Conservation (phyloP, 495 filamentous ascomycete genomes). For the Hyaloscypha hepaticicola region DNA sequence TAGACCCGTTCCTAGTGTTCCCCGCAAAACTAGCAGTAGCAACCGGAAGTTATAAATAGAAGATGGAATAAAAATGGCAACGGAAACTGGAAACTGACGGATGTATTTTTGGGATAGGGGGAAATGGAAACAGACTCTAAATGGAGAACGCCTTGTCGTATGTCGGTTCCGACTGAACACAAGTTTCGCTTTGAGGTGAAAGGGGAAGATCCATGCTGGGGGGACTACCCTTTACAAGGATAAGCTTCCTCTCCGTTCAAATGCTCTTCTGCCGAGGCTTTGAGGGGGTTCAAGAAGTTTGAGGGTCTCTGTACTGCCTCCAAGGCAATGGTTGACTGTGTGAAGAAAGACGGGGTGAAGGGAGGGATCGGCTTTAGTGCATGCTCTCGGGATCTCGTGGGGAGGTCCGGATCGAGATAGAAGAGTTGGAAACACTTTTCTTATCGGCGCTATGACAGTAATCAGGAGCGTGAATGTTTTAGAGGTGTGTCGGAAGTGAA, state of each 20-base stretch:
- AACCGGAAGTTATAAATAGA: background rate
- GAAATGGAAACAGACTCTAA: conserved; percentile 10
- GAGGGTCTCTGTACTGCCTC: conserved; percentile 7
- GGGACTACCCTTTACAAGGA: conserved; percentile 10
- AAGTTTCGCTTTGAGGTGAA: conserved; percentile 14
- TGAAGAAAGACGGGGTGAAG: background rate
- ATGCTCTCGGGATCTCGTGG: background rate
- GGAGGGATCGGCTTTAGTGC: background rate
- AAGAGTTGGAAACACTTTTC: background rate
- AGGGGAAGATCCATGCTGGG: conserved; percentile 5
- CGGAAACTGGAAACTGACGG: background rate
- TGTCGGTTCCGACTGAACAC: conserved; percentile 10
- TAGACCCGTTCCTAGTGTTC: background rate
- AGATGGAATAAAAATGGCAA: no score
- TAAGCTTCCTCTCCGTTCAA: background rate
- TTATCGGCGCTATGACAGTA: background rate
- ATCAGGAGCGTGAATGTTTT: background rate
- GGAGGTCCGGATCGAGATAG: background rate
- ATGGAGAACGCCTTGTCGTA: conserved; percentile 10
- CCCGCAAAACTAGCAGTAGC: background rate
- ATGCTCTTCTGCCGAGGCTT: conserved; percentile 6
- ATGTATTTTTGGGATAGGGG: conserved; percentile 6
- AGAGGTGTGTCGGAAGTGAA: background rate
- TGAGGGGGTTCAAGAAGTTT: conserved; percentile 1
- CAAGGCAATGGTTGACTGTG: conserved; percentile 15